Conservation (phyloP, 2,329 filamentous ascomycete species). For the Pyrenophora graminea region DNA sequence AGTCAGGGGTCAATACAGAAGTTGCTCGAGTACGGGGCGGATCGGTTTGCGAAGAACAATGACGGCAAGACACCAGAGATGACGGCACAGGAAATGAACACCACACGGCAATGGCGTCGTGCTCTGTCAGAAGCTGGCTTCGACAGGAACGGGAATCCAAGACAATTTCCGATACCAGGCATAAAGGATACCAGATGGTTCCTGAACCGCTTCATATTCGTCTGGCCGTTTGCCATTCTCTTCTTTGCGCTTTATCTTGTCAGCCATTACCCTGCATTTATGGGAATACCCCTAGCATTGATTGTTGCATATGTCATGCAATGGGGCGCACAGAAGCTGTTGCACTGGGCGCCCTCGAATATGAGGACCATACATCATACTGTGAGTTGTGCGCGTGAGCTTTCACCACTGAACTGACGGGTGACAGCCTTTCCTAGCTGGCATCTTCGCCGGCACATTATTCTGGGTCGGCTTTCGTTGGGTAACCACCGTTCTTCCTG, state of each 20-base stretch:
- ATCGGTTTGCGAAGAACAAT: constrained; percentile 86
- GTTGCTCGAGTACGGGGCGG: constrained; percentile 91
- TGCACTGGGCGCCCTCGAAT: constrained; percentile 81
- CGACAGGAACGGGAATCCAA: constrained; percentile 73
- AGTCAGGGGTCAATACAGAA: constrained; percentile 88
- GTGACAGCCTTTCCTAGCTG: constrained; percentile 82
- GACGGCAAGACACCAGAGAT: constrained; percentile 88
- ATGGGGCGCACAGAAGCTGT: constrained; percentile 74
- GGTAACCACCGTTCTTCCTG: constrained; percentile 75
- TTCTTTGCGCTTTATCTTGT: constrained; percentile 72
- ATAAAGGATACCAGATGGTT: constrained; percentile 78
- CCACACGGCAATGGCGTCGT: constrained; percentile 76
- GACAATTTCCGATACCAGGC: constrained; percentile 74
- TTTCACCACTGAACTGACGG: constrained; percentile 13
- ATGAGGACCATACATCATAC: constrained; percentile 92
- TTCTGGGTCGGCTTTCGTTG: constrained; percentile 81
- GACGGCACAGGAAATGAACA: constrained; percentile 90
- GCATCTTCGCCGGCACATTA: constrained; percentile 86
- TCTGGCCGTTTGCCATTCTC: constrained; percentile 82
- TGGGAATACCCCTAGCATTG: constrained; percentile 73
- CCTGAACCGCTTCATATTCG: constrained; percentile 83
- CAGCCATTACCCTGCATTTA: constrained; percentile 72
- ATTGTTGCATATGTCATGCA: constrained; percentile 72
- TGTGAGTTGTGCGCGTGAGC: constrained; percentile 54
- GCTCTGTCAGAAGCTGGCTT: constrained; percentile 85